Base-by-base conservation (phyloP, 805 yeast genomes). In the Metschnikowia hibisci region DNA sequence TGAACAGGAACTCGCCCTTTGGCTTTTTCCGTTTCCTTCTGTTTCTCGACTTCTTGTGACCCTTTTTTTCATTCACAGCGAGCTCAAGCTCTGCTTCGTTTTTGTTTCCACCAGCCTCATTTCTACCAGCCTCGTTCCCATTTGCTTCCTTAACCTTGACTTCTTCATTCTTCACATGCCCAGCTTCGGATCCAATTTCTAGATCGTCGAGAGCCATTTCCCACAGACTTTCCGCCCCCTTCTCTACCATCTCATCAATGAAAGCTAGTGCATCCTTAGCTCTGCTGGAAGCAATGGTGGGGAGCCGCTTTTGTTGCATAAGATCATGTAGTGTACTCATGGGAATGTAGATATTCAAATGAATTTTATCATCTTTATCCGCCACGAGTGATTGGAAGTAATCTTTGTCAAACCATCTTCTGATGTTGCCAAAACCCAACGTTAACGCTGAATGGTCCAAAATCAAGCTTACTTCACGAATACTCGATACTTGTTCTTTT, bases 361-460 rank as follows among this genome's bases (percentile, higher is more conserved):
- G 37, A 13, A 64, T 48, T 11, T 40, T 32, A 13, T 56, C 63
- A 3, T 46, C 34, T 5, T 53, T 52, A 25, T 46, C 40, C 7
- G 52, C 46, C 8, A 55, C 42, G 33, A 61, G 62, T 12, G 66
- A 37, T 11, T 48, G 48, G 28, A 66, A 57, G 41, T 63, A 66
- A 38, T 68, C 57, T 50, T 67, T 54, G 38, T 70, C 63, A 45
- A 73, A 68, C 89, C 89, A 84, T 52, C 78, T 64, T 56, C 78
- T 79, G 54, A 84, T 70, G 53, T 79, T 80, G 0, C 86, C 87
- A 34, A 84, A 67, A 2, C 88, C 91, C 42, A 81, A 76, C 14
- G 80, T 79, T 47, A 84, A 70, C 2, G 86, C 81, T 6, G 86
- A 76, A 15, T 82, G 84, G 56, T 84, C 90, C 32, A 84, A 54